Evolutionary conservation across 805 yeast genomes (phyloP).

Genomic region (Teunomyces cretensis): DNA sequence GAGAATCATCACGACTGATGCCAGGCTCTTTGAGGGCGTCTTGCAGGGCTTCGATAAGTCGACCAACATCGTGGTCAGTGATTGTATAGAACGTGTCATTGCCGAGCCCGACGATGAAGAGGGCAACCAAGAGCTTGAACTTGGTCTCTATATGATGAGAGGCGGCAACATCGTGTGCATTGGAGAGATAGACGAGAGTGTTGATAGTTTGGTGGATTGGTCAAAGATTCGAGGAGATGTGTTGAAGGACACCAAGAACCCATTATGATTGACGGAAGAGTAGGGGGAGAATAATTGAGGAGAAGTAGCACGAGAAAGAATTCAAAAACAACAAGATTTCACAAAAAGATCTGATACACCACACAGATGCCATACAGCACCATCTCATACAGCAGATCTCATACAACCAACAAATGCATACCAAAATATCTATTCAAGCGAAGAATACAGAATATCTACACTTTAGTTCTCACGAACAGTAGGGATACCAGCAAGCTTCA

Average conservation of each 20-base stretch:
- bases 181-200: constrained; percentile 50
- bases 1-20: constrained; percentile 58
- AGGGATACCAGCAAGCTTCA: constrained; percentile 70
- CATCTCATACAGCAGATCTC: background rate
- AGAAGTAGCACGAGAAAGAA: too few relatives aligned
- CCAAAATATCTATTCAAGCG: background rate
- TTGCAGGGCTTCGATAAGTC: constrained; percentile 62
- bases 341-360: too few relatives aligned
- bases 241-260: constrained; percentile 41
- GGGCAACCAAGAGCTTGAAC: constrained; percentile 38
- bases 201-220: constrained; percentile 45
- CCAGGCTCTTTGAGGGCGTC: constrained; percentile 47
- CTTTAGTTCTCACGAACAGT: background rate
- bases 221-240: constrained; percentile 27
- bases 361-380: too few relatives aligned
- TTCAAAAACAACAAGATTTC: too few relatives aligned
- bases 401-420: background rate
- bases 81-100: constrained; percentile 52
- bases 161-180: constrained; percentile 60
- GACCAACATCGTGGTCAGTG: constrained; percentile 56
- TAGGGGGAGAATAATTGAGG: background rate
- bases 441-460: background rate
- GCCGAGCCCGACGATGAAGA: constrained; percentile 36
- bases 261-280: constrained; percentile 20
- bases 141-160: constrained; percentile 55